Evolutionary conservation across 2,329 filamentous ascomycete species (phyloP).

Genomic region (Phoma herbarum): DNA sequence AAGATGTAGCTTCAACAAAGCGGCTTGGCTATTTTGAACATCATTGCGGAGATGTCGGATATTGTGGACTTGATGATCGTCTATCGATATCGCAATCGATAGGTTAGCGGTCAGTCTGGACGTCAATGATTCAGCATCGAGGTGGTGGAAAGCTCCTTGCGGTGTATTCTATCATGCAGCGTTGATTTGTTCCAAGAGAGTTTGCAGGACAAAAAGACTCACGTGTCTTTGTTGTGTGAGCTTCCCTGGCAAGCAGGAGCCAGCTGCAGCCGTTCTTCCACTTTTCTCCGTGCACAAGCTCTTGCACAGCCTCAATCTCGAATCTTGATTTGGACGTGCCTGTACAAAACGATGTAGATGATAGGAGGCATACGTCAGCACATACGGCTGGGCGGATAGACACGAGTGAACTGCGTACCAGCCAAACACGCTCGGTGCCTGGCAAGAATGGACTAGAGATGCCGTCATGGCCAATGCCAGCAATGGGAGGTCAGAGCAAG

Average conservation of each 20-base stretch:
- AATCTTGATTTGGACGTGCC: constrained; percentile 14
- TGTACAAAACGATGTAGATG: not conserved
- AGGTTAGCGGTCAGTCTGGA: constrained; percentile 5
- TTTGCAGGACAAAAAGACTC: not conserved
- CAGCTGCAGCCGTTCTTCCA: constrained; percentile 7
- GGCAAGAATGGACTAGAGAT: not conserved
- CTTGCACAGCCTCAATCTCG: constrained; percentile 20
- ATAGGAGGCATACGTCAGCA: constrained; percentile 22
- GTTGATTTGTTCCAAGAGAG: too few relatives aligned
- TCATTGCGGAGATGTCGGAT: constrained; percentile 19
- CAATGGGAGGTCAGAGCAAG: not conserved
- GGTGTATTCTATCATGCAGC: too few relatives aligned
- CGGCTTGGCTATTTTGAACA: constrained; percentile 15
- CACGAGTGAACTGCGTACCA: not conserved
- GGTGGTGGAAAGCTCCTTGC: not conserved
- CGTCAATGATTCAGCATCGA: not conserved
- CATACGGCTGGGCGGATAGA: constrained; percentile 3
- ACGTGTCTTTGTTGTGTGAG: not conserved
- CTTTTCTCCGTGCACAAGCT: constrained; percentile 16
- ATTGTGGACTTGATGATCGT: constrained; percentile 17
- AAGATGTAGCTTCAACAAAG: constrained; percentile 7
- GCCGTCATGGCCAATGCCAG: not conserved
- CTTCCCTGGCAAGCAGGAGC: not conserved
- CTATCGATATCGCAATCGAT: constrained; percentile 22
- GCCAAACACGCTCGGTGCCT: constrained; percentile 3